A percentile compares a stretch with the other conserved stretches of the same genome.
These are phyloP conservation scores for Colletotrichum coccodes DNA, from an alignment of 2,329 filamentous ascomycete genomes.

Conservation along the genomic window DNA sequence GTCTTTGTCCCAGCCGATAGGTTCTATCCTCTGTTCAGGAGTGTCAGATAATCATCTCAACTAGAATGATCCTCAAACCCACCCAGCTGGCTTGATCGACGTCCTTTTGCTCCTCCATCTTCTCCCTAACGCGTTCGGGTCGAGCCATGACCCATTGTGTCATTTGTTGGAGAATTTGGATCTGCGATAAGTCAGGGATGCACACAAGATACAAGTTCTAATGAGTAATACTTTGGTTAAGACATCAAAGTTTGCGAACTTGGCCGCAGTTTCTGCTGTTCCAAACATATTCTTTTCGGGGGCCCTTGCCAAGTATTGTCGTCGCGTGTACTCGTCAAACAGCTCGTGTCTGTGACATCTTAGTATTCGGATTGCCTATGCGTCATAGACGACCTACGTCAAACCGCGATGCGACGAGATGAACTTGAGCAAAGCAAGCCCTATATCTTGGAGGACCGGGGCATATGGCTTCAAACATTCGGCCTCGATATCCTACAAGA, in stretches of 20 bases:
- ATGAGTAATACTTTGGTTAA: conserved; percentile 73
- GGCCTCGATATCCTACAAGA: conserved; percentile 79
- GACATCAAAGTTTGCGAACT: conserved; percentile 84
- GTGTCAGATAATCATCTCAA: neutral
- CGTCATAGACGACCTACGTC: conserved; percentile 70
- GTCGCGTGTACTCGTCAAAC: conserved; percentile 92
- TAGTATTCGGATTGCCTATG: neutral
- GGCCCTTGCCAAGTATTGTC: conserved; percentile 87
- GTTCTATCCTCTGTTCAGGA: conserved; percentile 73
- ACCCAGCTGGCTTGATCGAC: conserved; percentile 87
- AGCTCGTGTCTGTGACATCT: conserved; percentile 71
- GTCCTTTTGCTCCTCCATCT: conserved; percentile 85
- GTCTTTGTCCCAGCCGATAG: conserved; percentile 87
- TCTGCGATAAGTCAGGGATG: conserved; percentile 49
- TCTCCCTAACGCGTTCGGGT: conserved; percentile 85
- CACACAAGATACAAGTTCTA: neutral
- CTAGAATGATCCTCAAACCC: conserved; percentile 43
- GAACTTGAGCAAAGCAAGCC: conserved; percentile 87
- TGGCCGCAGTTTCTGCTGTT: conserved; percentile 74
- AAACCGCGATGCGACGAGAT: conserved; percentile 93
- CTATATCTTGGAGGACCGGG: conserved; percentile 80
- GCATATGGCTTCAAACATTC: conserved; percentile 88
- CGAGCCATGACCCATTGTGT: conserved; percentile 91
- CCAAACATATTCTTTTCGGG: conserved; percentile 88
- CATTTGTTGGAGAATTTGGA: conserved; percentile 85